Base-by-base conservation (phyloP, 1,284 basidiomycete genomes). In the Sanghuangporus sanghuang region DNA sequence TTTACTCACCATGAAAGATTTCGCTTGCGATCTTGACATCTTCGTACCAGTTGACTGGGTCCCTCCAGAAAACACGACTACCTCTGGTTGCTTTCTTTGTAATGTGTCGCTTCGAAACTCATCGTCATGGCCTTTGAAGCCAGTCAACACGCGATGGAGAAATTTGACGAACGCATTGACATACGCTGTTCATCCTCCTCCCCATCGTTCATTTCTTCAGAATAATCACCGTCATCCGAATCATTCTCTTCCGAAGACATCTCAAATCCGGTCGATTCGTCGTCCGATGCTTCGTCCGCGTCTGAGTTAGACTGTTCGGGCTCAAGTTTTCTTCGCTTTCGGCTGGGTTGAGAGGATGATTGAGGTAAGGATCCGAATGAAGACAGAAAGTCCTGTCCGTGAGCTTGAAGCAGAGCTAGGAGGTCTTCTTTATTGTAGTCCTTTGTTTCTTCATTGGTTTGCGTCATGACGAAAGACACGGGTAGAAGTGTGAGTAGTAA, bases 1-100 rank as follows among this genome's bases (percentile, higher is more conserved):
- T 2, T 2, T 23, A 72, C 77, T 62, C 67, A 90, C 90, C 89
- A 92, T 92, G 70, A 92, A 92, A 1, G 84, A 79, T 71, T 81
- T 89, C 73, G 77, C 80, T 56, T 81, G 78, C 6, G 76, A 73
- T 71, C 79, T 85, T 11, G 74, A 73, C 7, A 72, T 69, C 48
- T 66, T 55, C 52, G 70, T 46, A 6, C 50, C 66, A 9, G 68
- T 61, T 35, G 68, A 66, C 50, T 67, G 65, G 56, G 69, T 66
- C 4, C 68, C 64, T 56, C 86, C 85, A 6, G 79, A 78, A 72
- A 90, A 91, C 1, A 90, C 78, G 0, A 86, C 78, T 9, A 89
- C 78, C 60, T 79, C 74, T 35, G 79, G 77, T 21, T 63, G 59
- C 9, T 35, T 68, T 63, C 32, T 60, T 64, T 9, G 66, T 62